Evolutionary conservation across 2,329 filamentous ascomycete genomes (phyloP), one percentile per base, ranked within the genome.

Genomic region (Tolypocladium ophioglossoides): DNA sequence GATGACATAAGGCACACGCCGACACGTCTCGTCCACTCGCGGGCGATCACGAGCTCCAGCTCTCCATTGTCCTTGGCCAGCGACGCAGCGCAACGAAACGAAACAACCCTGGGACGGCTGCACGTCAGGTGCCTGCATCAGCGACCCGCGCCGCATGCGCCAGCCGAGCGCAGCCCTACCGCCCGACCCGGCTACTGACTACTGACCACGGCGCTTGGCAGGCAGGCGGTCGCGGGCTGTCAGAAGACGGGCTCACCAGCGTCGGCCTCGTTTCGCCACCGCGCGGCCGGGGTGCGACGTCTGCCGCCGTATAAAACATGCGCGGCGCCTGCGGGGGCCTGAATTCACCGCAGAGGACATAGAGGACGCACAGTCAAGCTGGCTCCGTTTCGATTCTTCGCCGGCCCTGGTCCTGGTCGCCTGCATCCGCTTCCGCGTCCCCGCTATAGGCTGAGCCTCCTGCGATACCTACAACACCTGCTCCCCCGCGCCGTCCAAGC

Each of bases 401-500:
- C 10, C 27, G 62, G 66, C 55, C 65, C 62, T 54, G 62, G 62
- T 56, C 64, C 56, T 22, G n/a, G 63, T 41, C 63, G 66, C 51
- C 61, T 27, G 27, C 27, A 30, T 22, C 44, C 11, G 27, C 52
- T 22, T 11, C 46, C 66, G 54, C 73, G 69, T 51, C 66, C 67
- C 46, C 76, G 70, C 59, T 71, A 75, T 61, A 72, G 67, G 27
- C 70, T 72, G 53, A 78, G 71, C 58, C 69, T 87, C 58, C 67
- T 90, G 51, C 79, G 85, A 61, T 84, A 83, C 67, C 67, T 90
- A 50, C 79, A 84, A 61, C 84, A 83, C 67, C 75, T 91, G 57
- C 84, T 91, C 63, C 85, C 86, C n/a, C 74, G 77, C 60, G 73
- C 79, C 57, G 64, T 80, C 53, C 80, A 80, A 66, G 77, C 80